Evolutionary conservation across 2,329 filamentous ascomycete genomes (phyloP).

Genomic region (Fusarium subtropicale): DNA sequence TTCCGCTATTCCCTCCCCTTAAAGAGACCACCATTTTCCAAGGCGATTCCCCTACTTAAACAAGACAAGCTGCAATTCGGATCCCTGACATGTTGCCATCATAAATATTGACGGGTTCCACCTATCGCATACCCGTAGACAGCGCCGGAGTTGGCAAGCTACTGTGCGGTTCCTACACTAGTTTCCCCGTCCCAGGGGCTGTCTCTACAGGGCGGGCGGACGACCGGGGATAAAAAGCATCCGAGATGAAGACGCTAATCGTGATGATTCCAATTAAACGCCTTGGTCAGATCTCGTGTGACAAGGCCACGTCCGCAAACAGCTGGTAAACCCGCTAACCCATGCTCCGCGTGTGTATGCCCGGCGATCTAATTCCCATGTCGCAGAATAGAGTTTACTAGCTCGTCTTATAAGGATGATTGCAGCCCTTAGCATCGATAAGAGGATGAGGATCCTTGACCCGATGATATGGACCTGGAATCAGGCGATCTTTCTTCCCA

Average conservation of each 20-base stretch:
- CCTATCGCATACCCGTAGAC: background rate
- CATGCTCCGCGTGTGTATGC: background rate
- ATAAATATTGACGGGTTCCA: background rate
- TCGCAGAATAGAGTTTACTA: background rate
- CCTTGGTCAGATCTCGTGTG: background rate
- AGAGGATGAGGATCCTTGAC: background rate
- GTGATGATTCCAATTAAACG: background rate
- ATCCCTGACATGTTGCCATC: background rate
- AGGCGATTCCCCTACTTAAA: background rate
- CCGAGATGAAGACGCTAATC: background rate
- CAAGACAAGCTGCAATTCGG: background rate
- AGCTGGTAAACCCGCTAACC: background rate
- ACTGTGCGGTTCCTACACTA: background rate
- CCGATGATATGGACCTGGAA: background rate
- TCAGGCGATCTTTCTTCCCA: background rate
- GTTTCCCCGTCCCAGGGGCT: background rate
- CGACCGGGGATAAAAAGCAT: background rate
- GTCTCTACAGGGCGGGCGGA: too few relatives aligned
- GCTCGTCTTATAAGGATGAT: background rate
- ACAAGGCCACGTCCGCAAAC: background rate
- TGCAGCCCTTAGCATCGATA: background rate
- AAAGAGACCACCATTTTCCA: background rate
- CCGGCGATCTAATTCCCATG: background rate
- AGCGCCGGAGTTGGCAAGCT: background rate
- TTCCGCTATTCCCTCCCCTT: background rate